Percentiles rank a stretch among this genome's conserved stretches.
Evolutionary conservation across 2,329 filamentous ascomycete species (phyloP).

Genomic region (Parastagonospora avenae): DNA sequence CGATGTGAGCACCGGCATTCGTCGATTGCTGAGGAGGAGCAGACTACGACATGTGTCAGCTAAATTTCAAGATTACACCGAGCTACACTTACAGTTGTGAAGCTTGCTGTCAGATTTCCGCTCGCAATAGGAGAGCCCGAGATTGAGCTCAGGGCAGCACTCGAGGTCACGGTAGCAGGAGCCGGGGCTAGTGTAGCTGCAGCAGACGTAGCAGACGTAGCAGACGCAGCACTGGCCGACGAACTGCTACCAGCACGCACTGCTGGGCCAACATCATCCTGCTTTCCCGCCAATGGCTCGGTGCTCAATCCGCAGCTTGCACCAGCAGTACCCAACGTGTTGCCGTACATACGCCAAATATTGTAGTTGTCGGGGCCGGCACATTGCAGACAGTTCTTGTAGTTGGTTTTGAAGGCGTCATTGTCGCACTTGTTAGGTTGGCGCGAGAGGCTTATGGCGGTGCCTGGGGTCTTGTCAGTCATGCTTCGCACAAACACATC

Average conservation of each 20-base stretch:
- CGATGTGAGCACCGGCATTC: conserved; percentile 19
- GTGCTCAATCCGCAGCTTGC: conserved; percentile 23
- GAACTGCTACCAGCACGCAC: conserved; percentile 10
- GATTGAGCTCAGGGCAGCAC: not conserved
- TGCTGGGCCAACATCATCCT: conserved; percentile 21
- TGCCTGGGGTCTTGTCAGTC: conserved; percentile 25
- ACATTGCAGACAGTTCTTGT: conserved; percentile 54
- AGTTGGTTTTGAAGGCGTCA: conserved; percentile 48
- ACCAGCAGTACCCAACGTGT: conserved; percentile 42
- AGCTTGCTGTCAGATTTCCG: conserved; percentile 19
- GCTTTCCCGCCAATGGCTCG: conserved; percentile 22
- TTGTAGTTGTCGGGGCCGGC: conserved; percentile 49
- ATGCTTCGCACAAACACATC: not conserved
- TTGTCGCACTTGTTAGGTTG: conserved; percentile 47
- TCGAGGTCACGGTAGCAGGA: conserved; percentile 4
- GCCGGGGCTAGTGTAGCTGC: conserved; percentile 1
- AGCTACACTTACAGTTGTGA: conserved; percentile 16
- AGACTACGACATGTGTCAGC: conserved; percentile 11
- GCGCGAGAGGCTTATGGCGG: conserved; percentile 45
- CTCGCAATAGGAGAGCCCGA: conserved; percentile 3
- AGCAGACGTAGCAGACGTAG: conserved; percentile 5
- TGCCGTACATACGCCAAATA: conserved; percentile 55
- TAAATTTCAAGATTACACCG: not conserved
- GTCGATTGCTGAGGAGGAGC: conserved; percentile 17
- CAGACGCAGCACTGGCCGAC: conserved; percentile 9